Evolutionary conservation across 306 rosid species (phyloP).

Genomic region (Castanea sativa): DNA sequence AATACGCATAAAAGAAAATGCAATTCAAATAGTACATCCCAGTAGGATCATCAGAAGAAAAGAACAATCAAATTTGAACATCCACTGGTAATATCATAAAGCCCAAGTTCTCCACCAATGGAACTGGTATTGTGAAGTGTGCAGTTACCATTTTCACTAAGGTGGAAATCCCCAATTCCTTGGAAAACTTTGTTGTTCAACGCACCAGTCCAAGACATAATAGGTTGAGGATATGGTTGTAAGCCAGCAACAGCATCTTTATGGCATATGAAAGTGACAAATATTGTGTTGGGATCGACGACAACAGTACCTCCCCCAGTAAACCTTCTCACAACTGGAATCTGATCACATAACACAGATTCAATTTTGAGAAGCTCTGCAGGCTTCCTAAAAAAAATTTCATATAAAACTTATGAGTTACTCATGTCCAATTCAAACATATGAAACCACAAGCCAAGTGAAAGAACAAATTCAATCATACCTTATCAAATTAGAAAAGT

Average conservation of each 20-base stretch:
- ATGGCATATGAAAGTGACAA: slow-evolving; percentile 87
- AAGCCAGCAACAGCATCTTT: slow-evolving; percentile 68
- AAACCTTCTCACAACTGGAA: slow-evolving; percentile 87
- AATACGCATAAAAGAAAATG: neutral
- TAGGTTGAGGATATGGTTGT: slow-evolving; percentile 84
- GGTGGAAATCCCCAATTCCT: slow-evolving; percentile 69
- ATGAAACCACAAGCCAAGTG: neutral
- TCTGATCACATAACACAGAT: slow-evolving; percentile 63
- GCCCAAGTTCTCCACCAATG: neutral
- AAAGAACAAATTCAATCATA: neutral
- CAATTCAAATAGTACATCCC: neutral
- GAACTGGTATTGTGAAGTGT: neutral
- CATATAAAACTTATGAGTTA: slow-evolving; percentile 12
- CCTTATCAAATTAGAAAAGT: neutral
- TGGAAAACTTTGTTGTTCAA: slow-evolving; percentile 67
- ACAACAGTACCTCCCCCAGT: slow-evolving; percentile 93
- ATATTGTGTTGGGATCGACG: slow-evolving; percentile 68
- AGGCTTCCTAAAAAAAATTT: slow-evolving; percentile 56
- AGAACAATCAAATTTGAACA: neutral
- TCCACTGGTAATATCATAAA: neutral
- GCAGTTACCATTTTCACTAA: slow-evolving; percentile 84
- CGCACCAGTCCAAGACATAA: slow-evolving; percentile 86
- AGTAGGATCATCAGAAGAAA: neutral
- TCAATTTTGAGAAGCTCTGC: slow-evolving; percentile 63
- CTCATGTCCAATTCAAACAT: neutral